Evolutionary conservation across 2,329 filamentous ascomycete species (phyloP).

Genomic region (Ascochyta fabae): DNA sequence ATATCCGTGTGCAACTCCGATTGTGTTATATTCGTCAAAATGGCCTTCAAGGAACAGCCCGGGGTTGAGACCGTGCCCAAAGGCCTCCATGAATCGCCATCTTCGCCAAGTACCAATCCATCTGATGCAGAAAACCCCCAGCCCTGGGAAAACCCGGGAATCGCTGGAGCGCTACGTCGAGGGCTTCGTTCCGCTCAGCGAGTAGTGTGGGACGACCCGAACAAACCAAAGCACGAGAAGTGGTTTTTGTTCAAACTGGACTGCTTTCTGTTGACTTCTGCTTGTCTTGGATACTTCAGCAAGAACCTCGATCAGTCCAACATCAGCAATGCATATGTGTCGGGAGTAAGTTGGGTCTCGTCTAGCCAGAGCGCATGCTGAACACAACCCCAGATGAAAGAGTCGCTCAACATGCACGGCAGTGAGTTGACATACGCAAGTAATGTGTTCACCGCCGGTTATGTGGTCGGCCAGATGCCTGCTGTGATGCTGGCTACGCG

Average conservation of each 20-base stretch:
- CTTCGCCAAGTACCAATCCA: conserved; percentile 14
- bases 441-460: conserved; percentile 39
- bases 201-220: conserved; percentile 30
- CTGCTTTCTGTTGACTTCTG: conserved; percentile 31
- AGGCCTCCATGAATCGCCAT: conserved; percentile 4
- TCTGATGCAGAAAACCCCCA: background rate
- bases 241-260: conserved; percentile 42
- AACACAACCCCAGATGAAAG: conserved; percentile 31
- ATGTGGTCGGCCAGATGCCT: conserved; percentile 40
- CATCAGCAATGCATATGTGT: conserved; percentile 40
- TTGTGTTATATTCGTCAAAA: background rate
- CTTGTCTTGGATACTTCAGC: conserved; percentile 38
- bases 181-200: conserved; percentile 24
- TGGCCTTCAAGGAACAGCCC: conserved; percentile 13
- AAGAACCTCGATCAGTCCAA: conserved; percentile 39
- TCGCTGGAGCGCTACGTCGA: conserved; percentile 20
- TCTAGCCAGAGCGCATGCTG: background rate
- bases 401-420: conserved; percentile 36
- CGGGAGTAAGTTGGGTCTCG: conserved; percentile 24
- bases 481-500: conserved; percentile 35
- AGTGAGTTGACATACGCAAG: conserved; percentile 41
- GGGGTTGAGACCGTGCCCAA: conserved; percentile 6
- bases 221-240: conserved; percentile 26
- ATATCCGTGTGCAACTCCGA: background rate
- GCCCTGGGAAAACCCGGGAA: conserved; percentile 24